Evolutionary conservation across 2,329 filamentous ascomycete species (phyloP).

Genomic region (Calonectria henricotiae): DNA sequence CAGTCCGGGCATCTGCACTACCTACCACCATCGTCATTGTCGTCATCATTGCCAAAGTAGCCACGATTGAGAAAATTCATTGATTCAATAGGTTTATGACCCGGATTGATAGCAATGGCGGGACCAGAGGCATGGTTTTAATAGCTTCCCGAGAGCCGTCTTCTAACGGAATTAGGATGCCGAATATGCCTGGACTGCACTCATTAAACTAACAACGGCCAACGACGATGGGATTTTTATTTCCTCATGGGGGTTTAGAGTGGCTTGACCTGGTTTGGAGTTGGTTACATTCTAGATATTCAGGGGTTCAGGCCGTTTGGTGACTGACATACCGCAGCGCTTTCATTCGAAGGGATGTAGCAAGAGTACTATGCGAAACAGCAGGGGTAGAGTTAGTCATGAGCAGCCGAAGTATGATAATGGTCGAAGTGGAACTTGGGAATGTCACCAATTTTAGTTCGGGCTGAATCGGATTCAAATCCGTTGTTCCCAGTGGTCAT

Average conservation of each 20-base stretch:
- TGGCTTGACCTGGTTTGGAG: constrained; percentile 49
- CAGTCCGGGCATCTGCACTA: background rate
- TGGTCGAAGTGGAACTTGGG: constrained; percentile 59
- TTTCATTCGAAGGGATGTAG: constrained; percentile 53
- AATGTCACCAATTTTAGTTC: constrained; percentile 56
- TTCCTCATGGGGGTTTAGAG: constrained; percentile 45
- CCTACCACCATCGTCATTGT: constrained; percentile 33
- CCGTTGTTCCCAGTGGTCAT: constrained; percentile 55
- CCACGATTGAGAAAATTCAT: constrained; percentile 49
- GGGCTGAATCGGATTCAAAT: constrained; percentile 57
- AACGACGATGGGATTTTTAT: constrained; percentile 57
- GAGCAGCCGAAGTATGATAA: constrained; percentile 60
- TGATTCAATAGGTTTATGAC: constrained; percentile 52
- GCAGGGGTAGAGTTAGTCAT: constrained; percentile 58
- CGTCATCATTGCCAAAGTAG: constrained; percentile 31
- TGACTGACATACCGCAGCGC: constrained; percentile 53
- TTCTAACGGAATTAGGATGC: constrained; percentile 57
- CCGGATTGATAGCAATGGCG: constrained; percentile 52
- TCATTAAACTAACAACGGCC: too few species aligned
- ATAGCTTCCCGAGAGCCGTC: constrained; percentile 55
- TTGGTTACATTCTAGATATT: constrained; percentile 3
- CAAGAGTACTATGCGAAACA: constrained; percentile 57
- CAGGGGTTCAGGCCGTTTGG: background rate
- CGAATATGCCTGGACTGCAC: constrained; percentile 58
- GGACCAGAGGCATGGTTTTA: constrained; percentile 52